Evolutionary conservation across 805 yeast genomes (phyloP), one percentile per base, ranked within the genome.

Genomic region (Schwanniomyces vanrijiae): DNA sequence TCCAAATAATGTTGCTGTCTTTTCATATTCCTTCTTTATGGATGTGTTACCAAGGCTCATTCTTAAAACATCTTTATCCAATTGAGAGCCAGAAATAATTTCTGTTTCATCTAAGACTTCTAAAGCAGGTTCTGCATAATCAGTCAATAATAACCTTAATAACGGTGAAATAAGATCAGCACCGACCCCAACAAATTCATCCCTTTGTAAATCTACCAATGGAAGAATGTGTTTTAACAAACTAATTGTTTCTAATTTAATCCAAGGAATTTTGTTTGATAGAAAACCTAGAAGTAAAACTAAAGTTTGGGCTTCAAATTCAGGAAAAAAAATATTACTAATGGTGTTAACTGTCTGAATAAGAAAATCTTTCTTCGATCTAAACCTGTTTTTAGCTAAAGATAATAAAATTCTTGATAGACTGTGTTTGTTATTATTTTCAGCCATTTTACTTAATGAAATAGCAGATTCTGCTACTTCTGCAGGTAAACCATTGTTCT

Each of bases 91-190:
- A 0, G 96, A 86, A n/a, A 94, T 88, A 8, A 81, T 75, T 0
- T 80, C 84, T 0, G 94, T 85, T 59, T 86, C 91, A 57, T 92
- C 98, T 42, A 94, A 73, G 0, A 94, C 98, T 50, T 86, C 94
- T 35, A 94, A 68, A 0, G 98, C 97, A 45, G 83, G 84, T 51
- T 88, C 90, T 1, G 96, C 97, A 64, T 80, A 86, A 34, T 90
- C 96, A 0, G 97, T 90, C 53, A 88, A 75, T 44, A 81, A 64
- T 21, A 94, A 71, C 45, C 98, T 75, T 54, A 94, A 71, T 42
- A 95, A 71, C 2, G 99, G 99, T 1, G 96, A 86, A 5, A 94
- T 88, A 44, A 94, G 71, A 60, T 94, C 99, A 0, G 99, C 98
- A 4, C 99, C 99, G 33, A 90, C 85, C 1, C 96, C 95, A 24